Base-by-base conservation (phyloP, 1,139 yeast genomes). In the Debaryomyces nepalensis region DNA sequence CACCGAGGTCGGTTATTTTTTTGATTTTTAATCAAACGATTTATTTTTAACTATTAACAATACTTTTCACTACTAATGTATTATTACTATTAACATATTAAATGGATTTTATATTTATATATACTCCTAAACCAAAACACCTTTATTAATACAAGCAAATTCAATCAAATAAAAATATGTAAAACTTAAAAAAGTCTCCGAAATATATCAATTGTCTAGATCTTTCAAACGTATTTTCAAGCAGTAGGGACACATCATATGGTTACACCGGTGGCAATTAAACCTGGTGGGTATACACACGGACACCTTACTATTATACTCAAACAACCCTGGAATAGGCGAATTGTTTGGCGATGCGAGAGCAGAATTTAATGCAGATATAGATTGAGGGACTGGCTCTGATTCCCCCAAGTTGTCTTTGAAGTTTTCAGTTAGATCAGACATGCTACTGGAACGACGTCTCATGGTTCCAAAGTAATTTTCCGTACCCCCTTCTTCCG, bases 211-310 rank as follows among this genome's bases (percentile, higher is more conserved):
- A 16, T 23, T 26, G 37, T 44, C 37, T 45, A 71, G 54, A 50
- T 75, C 79, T 47, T 63, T 62, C 34, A 70, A 55, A 20, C 81
- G 60, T 23, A 73, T 64, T 48, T 75, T 75, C 23, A 69, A 65
- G 49, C 80, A 75, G 53, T 75, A 75, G 0, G 81, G 81, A 45
- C 81, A 75, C 80, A 75, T 75, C 79, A 75, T 73, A 52, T 75
- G 81, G 43, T 61, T 58, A 51, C 81, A 75, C 14, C 80, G 61
- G 40, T 63, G 70, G 48, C 81, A 75, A 34, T 70, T 72, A 49
- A 68, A 74, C 34, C 81, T 53, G 14, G 63, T 55, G 26, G 70
- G 66, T 12, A 59, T 50, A 42, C 31, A 32, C 5, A 38, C 23
- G 4, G 41, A 16, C 9, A 38, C 34, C 12, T 31, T 31, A 19